phyloP scores from a whole-genome alignment of 2,329 filamentous ascomycete species.

The Monilinia fructigena region DNA sequence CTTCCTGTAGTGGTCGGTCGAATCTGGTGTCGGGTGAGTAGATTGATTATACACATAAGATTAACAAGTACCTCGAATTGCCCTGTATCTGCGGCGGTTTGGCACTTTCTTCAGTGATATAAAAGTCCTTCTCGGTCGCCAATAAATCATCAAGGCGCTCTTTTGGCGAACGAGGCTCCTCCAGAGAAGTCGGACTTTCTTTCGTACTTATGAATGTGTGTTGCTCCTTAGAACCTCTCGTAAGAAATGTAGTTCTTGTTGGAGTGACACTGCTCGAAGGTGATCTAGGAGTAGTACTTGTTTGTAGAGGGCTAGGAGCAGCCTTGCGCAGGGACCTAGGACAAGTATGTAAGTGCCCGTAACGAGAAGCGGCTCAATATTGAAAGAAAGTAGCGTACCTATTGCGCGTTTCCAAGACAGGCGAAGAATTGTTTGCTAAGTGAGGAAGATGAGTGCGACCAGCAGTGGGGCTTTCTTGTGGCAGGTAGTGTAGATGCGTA shows the following conservation, averaged over 20 bases:
- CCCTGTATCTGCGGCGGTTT: constrained; percentile 25
- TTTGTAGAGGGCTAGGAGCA: constrained; percentile 40
- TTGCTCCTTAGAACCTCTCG: constrained; percentile 31
- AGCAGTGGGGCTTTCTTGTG: constrained; percentile 37
- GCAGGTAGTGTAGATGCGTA: constrained; percentile 32
- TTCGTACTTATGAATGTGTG: constrained; percentile 28
- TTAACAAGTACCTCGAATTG: constrained; percentile 31
- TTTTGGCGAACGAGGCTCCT: constrained; percentile 39
- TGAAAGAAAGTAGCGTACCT: constrained; percentile 32
- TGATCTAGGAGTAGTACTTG: constrained; percentile 37
- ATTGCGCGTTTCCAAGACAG: constrained; percentile 33
- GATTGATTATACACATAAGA: constrained; percentile 1
- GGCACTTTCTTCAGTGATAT: constrained; percentile 30
- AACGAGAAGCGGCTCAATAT: constrained; percentile 22
- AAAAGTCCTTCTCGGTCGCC: constrained; percentile 41
- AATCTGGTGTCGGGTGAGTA: constrained; percentile 28
- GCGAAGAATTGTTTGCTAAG: constrained; percentile 33
- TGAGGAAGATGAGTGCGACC: constrained; percentile 32
- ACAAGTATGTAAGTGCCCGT: constrained; percentile 29
- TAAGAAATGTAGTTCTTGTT: constrained; percentile 36
- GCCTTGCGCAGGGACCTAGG: constrained; percentile 39
- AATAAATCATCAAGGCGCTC: constrained; percentile 41
- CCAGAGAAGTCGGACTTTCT: constrained; percentile 26
- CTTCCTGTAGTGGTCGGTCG: constrained; percentile 30
- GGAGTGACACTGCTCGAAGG: constrained; percentile 37